These are phyloP conservation scores for Trifolium subterraneum DNA, from an alignment of 306 rosid species.

Conservation along the genomic window DNA sequence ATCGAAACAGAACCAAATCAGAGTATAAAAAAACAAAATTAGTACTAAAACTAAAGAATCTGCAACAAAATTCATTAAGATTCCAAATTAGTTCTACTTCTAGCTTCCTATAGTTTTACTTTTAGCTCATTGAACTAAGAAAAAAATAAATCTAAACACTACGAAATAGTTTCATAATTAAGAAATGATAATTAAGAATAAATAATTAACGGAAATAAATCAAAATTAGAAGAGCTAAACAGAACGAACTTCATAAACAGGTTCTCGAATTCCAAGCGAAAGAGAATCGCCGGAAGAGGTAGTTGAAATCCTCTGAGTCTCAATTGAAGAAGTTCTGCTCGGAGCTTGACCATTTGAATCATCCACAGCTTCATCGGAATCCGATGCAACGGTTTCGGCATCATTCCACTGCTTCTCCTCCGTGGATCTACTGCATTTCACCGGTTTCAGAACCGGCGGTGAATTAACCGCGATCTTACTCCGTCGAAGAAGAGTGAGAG, in stretches of 20 bases:
- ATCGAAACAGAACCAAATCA: constrained; percentile 19
- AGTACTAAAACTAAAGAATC: background rate
- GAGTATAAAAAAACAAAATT: constrained; percentile 4
- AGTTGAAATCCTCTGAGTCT: constrained; percentile 48
- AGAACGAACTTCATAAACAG: constrained; percentile 76
- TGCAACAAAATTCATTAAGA: constrained; percentile 22
- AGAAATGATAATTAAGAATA: background rate
- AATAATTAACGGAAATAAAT: background rate
- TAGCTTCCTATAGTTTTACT: constrained; percentile 10
- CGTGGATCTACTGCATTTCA: constrained; percentile 67
- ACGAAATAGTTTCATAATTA: background rate
- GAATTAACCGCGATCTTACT: constrained; percentile 40
- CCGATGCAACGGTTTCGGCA: constrained; percentile 47
- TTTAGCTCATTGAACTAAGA: background rate
- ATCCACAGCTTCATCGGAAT: constrained; percentile 39
- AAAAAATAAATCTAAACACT: background rate
- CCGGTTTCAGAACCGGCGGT: constrained; percentile 35
- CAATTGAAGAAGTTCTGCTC: constrained; percentile 33
- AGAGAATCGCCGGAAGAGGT: constrained; percentile 65
- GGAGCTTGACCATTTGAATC: constrained; percentile 28
- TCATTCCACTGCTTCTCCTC: constrained; percentile 66
- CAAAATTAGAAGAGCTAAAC: background rate
- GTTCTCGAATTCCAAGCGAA: constrained; percentile 92
- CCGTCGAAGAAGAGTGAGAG: constrained; percentile 42
- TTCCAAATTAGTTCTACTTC: constrained; percentile 13